Conservation (phyloP, 805 yeast species). For the Monosporozyma aerobia region DNA sequence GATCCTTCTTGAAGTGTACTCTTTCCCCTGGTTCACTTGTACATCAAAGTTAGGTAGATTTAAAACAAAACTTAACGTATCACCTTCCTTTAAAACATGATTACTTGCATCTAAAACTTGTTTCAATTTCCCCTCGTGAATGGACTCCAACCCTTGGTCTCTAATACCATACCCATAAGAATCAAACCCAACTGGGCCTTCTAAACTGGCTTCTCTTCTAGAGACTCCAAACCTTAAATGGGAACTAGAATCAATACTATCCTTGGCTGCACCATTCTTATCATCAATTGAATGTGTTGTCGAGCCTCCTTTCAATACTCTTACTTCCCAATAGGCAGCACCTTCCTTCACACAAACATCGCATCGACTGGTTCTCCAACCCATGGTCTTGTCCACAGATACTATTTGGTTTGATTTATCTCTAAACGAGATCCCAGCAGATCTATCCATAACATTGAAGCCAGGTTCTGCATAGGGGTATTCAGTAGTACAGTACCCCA, state of each 20-base stretch:
- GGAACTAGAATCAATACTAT: constrained; percentile 24
- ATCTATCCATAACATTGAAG: constrained; percentile 42
- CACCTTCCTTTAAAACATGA: constrained; percentile 52
- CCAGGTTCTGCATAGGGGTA: constrained; percentile 43
- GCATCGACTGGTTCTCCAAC: constrained; percentile 74
- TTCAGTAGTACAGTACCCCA: constrained; percentile 65
- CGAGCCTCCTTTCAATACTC: constrained; percentile 35
- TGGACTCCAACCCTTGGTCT: constrained; percentile 63
- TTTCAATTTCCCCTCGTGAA: constrained; percentile 41
- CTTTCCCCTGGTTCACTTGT: constrained; percentile 36
- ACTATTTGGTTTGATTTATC: constrained; percentile 25
- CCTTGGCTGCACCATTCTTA: constrained; percentile 8
- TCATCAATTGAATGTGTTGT: constrained; percentile 1
- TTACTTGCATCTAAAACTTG: constrained; percentile 39
- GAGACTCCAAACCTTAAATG: constrained; percentile 81
- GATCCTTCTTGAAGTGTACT: constrained; percentile 29
- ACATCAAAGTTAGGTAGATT: constrained; percentile 48
- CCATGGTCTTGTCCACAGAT: constrained; percentile 49
- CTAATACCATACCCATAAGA: constrained; percentile 89
- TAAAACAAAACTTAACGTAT: constrained; percentile 70
- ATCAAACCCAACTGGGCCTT: constrained; percentile 94
- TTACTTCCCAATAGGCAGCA: constrained; percentile 67
- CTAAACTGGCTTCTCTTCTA: constrained; percentile 78
- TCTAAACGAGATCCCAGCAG: constrained; percentile 44
- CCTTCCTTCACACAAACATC: constrained; percentile 76